These are phyloP conservation scores for Annona squamosa DNA, from an alignment of 164 flowering plant species.

Conservation along the genomic window DNA sequence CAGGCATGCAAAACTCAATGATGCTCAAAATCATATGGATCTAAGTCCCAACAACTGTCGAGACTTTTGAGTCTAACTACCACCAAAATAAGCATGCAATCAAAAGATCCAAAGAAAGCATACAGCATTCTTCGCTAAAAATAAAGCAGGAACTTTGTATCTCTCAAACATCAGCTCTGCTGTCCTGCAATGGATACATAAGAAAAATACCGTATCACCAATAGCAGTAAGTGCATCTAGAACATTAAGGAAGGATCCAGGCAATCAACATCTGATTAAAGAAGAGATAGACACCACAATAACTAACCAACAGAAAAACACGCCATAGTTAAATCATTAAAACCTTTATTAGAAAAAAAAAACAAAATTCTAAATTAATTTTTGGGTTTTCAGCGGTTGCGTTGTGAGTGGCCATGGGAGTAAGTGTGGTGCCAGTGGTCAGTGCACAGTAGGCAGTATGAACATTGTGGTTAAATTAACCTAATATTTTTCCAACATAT, in stretches of 20 bases:
- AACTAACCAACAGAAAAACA: background rate
- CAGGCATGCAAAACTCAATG: no score
- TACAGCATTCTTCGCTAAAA: slow-evolving; percentile 98
- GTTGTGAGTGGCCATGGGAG: no score
- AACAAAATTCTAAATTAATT: background rate
- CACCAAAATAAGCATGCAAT: background rate
- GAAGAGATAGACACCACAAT: background rate
- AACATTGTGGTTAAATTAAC: no score
- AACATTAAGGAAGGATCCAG: background rate
- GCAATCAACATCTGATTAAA: background rate
- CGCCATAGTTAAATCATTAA: background rate
- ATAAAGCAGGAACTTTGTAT: slow-evolving; percentile 91
- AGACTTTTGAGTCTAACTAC: no score
- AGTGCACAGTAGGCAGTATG: no score
- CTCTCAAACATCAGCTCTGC: slow-evolving; percentile 98
- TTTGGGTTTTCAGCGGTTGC: background rate
- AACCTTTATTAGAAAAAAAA: background rate
- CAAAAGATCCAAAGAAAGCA: slow-evolving; percentile 16
- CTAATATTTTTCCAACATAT: no score
- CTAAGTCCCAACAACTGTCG: no score
- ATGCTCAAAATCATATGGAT: no score
- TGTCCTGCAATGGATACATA: slow-evolving; percentile 45
- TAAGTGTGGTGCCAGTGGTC: no score
- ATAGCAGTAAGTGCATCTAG: background rate
- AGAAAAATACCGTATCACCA: background rate